Conservation (phyloP, 768 basidiomycete species). For the Gymnopilus dilepis region DNA sequence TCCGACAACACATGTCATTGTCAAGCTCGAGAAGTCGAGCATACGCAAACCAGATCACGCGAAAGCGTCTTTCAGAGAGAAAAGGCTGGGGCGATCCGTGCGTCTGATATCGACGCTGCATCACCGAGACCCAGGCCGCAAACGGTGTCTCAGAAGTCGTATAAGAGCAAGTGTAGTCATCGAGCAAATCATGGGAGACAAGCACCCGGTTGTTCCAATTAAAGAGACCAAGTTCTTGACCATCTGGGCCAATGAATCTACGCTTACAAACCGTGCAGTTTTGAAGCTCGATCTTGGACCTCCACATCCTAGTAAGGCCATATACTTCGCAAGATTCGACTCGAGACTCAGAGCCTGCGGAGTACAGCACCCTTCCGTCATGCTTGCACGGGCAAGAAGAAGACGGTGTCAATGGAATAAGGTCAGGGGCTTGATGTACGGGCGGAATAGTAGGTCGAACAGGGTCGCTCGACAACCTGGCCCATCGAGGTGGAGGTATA, state of each 20-base stretch:
- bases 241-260: conserved; percentile 38
- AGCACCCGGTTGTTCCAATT: conserved; percentile 38
- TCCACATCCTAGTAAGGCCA: conserved; percentile 9
- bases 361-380: not conserved
- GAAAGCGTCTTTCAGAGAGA: not conserved
- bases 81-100: not conserved
- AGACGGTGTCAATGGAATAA: too few relatives aligned
- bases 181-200: conserved; percentile 37
- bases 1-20: conserved; percentile 31
- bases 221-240: conserved; percentile 32
- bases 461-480: too few relatives aligned
- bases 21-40: conserved; percentile 15
- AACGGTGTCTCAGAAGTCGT: conserved; percentile 42
- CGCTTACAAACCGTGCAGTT: conserved; percentile 18
- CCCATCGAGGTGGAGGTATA: too few relatives aligned
- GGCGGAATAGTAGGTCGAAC: too few relatives aligned
- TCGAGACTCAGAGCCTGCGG: not conserved
- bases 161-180: conserved; percentile 38
- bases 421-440: too few relatives aligned
- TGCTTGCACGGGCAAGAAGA: too few relatives aligned
- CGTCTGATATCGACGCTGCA: conserved; percentile 27
- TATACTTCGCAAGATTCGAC: conserved; percentile 11
- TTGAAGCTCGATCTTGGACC: conserved; percentile 21
- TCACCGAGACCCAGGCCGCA: conserved; percentile 29
- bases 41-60: not conserved